Percentiles rank a stretch among this genome's conserved stretches.
Evolutionary conservation across 1,139 yeast genomes (phyloP).

Genomic region (Pichia sp.): DNA sequence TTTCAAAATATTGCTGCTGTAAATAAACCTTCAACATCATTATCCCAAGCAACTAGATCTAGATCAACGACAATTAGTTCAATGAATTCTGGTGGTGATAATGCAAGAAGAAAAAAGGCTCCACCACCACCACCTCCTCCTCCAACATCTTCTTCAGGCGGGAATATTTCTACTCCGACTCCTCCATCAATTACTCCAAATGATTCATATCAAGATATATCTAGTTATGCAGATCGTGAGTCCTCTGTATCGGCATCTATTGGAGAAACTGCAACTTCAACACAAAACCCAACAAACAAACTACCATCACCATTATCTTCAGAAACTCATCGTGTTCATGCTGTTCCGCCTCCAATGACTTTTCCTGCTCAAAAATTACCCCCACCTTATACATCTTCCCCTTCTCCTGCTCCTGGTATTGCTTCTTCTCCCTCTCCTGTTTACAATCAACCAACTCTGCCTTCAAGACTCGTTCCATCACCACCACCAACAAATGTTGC

Average conservation of each 20-base stretch:
- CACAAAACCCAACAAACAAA: not conserved
- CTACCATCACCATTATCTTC: conserved; percentile 10
- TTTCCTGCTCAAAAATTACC: conserved; percentile 19
- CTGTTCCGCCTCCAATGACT: conserved; percentile 32
- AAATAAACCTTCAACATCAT: not conserved
- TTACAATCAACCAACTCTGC: conserved; percentile 2
- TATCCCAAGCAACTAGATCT: conserved; percentile 3
- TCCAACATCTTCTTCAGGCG: not conserved
- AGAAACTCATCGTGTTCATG: conserved; percentile 12
- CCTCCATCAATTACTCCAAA: conserved; percentile 14
- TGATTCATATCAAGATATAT: conserved; percentile 3
- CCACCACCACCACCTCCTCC: conserved; percentile 29
- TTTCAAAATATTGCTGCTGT: conserved; percentile 30
- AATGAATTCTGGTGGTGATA: conserved; percentile 11
- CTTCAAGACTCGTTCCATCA: conserved; percentile 4
- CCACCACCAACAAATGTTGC: conserved; percentile 11
- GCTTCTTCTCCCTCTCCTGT: conserved; percentile 3
- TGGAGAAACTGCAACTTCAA: not conserved
- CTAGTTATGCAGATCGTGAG: not conserved
- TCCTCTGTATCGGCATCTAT: not conserved
- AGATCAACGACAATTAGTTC: conserved; percentile 16
- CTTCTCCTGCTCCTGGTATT: conserved; percentile 5
- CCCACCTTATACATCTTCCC: conserved; percentile 15
- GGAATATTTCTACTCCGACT: no score
- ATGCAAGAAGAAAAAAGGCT: conserved; percentile 24